Percentiles rank a stretch among this genome's conserved stretches.
Evolutionary conservation across 768 basidiomycete species (phyloP).

Genomic region (Tricholoma furcatifolium): DNA sequence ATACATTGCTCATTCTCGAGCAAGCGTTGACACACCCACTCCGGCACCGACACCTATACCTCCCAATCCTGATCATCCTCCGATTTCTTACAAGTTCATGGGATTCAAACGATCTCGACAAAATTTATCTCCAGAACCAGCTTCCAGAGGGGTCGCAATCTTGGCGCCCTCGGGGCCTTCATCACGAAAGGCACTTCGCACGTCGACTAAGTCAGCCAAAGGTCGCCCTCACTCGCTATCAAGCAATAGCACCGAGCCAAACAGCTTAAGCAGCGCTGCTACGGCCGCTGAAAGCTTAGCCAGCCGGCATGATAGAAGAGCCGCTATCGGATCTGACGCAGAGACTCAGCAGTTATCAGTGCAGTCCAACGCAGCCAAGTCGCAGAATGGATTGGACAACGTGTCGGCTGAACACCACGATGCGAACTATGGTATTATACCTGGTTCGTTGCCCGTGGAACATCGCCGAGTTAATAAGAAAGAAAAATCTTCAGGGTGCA

Average conservation of each 20-base stretch:
- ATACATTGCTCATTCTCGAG: constrained; percentile 44
- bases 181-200: constrained; percentile 4
- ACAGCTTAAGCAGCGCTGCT: constrained; percentile 49
- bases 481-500: constrained; percentile 37
- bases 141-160: constrained; percentile 19
- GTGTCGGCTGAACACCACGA: constrained; percentile 27
- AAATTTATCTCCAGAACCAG: constrained; percentile 48
- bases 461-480: constrained; percentile 32
- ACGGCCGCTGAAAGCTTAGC: constrained; percentile 34
- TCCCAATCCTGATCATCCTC: constrained; percentile 37
- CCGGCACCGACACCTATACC: constrained; percentile 28
- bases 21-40: constrained; percentile 44
- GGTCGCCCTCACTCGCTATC: constrained; percentile 54
- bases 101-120: constrained; percentile 64
- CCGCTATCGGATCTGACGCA: constrained; percentile 8
- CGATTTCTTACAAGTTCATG: constrained; percentile 65
- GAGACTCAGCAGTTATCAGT: constrained; percentile 13
- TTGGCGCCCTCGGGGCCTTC: constrained; percentile 20
- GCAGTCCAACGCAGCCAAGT: constrained; percentile 17
- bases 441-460: constrained; percentile 31
- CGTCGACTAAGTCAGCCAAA: constrained; percentile 12
- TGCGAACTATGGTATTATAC: constrained; percentile 20
- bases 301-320: constrained; percentile 20
- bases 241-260: constrained; percentile 49
- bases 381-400: constrained; percentile 27